Evolutionary conservation across 345 rosid genomes (phyloP).

Genomic region (Physaria fendleri): DNA sequence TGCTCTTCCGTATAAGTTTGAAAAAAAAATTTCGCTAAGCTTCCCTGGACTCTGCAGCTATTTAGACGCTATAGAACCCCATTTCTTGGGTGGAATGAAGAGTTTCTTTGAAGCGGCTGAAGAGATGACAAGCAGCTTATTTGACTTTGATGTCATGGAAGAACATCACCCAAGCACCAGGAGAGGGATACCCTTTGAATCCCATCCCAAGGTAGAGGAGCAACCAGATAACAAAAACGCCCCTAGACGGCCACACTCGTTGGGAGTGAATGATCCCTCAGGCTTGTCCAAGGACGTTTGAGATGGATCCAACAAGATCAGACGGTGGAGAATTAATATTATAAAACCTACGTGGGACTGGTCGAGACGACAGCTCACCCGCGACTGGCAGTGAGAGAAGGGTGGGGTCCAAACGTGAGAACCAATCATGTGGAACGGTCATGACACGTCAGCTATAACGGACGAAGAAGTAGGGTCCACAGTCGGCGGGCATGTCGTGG

Average conservation of each 20-base stretch:
- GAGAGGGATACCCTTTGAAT: constrained; percentile 51
- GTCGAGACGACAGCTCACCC: constrained; percentile 57
- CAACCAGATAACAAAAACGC: not conserved
- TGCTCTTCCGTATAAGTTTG: constrained; percentile 21
- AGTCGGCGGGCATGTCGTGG: constrained; percentile 27
- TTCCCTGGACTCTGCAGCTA: constrained; percentile 75
- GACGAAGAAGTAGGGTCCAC: constrained; percentile 22
- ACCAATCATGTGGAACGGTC: constrained; percentile 55
- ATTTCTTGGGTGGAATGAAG: constrained; percentile 47
- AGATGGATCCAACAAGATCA: constrained; percentile 23
- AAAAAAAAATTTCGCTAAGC: constrained; percentile 38
- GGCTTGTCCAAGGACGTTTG: constrained; percentile 62
- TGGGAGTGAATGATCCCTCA: constrained; percentile 48
- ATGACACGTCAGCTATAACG: constrained; percentile 42
- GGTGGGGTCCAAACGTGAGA: constrained; percentile 22
- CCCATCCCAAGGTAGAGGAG: constrained; percentile 30
- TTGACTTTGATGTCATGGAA: constrained; percentile 53
- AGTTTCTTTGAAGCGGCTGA: constrained; percentile 70
- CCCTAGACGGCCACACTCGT: constrained; percentile 2
- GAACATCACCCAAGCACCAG: constrained; percentile 32
- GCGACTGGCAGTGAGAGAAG: constrained; percentile 38
- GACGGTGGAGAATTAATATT: constrained; percentile 30
- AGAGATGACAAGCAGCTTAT: constrained; percentile 55
- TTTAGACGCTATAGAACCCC: constrained; percentile 53
- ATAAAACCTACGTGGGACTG: constrained; percentile 20